A percentile compares a stretch with the other conserved stretches of the same genome.
Conservation (phyloP, 371 early-diverging fungal species). For the Saksenaea vasiformis region DNA sequence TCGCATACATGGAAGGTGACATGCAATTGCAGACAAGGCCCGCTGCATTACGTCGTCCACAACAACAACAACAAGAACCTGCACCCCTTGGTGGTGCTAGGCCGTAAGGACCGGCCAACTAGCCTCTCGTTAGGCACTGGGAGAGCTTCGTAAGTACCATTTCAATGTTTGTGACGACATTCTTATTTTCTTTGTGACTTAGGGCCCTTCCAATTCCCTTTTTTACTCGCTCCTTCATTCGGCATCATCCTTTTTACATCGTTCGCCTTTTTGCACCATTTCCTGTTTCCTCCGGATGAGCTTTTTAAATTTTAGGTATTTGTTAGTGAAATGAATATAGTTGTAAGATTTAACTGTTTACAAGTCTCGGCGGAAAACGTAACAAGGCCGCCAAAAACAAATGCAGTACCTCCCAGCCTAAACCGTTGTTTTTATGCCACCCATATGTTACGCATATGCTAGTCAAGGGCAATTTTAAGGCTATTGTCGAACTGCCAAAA, state of each 20-base stretch:
- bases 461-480: conserved; percentile 89
- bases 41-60: too few relatives aligned
- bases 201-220: too few relatives aligned
- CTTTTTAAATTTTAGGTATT: not conserved
- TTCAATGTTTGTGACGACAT: too few relatives aligned
- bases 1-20: too few relatives aligned
- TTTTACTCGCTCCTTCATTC: not conserved
- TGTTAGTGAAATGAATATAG: not conserved
- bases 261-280: not conserved
- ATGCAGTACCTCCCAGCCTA: conserved; percentile 18
- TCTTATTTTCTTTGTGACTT: too few relatives aligned
- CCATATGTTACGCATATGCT: conserved; percentile 82
- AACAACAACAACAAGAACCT: too few relatives aligned
- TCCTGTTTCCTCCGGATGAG: not conserved
- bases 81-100: too few relatives aligned
- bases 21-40: too few relatives aligned
- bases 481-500: conserved; percentile 85
- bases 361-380: conserved; percentile 9
- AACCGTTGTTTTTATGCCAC: conserved; percentile 76
- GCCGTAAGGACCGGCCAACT: too few relatives aligned
- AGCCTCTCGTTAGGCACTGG: too few relatives aligned
- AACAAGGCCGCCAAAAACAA: conserved; percentile 14
- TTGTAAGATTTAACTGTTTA: not conserved
- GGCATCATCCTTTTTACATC: not conserved
- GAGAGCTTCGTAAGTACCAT: too few relatives aligned